Base-by-base conservation (phyloP, 192 early-diverging fungal species). In the Entophlyctis luteolus region DNA sequence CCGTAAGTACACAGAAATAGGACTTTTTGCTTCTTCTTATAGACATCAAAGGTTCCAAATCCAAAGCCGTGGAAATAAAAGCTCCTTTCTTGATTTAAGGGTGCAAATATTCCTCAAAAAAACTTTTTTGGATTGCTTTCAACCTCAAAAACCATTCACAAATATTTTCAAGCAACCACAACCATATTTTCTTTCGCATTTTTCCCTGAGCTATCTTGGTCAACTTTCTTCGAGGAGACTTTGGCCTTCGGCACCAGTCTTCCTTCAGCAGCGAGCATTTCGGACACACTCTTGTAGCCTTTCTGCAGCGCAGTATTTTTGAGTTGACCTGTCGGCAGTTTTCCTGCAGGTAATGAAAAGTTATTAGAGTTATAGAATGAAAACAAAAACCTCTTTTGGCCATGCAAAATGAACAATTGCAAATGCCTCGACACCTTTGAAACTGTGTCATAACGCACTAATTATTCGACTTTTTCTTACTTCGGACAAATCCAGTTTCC, bases 61-160 rank as follows among this genome's bases (percentile, higher is more conserved):
- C 77, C 77, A 16, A 69, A 35, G 32, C 77, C 77, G 2, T 78
- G 77, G 77, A 71, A 70, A 32, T 75, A 65, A 34, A 35, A 12
- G 32, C n/a, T n/a, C n/a, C n/a, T n/a, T n/a, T n/a, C n/a, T n/a
- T n/a, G n/a, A n/a, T n/a, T n/a, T n/a, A n/a, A n/a, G n/a, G n/a
- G n/a, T n/a, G n/a, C n/a, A n/a, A n/a, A n/a, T n/a, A n/a, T n/a
- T n/a, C n/a, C n/a, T n/a, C n/a, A n/a, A n/a, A n/a, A n/a, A n/a
- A n/a, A n/a, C n/a, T n/a, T n/a, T n/a, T n/a, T n/a, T n/a, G n/a
- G n/a, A n/a, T n/a, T n/a, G n/a, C n/a, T n/a, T n/a, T n/a, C n/a
- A n/a, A n/a, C n/a, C n/a, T n/a, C n/a, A n/a, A n/a, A n/a, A n/a
- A n/a, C n/a, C n/a, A n/a, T n/a, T n/a, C n/a, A n/a, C n/a, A n/a